Conservation (phyloP, 2,329 filamentous ascomycete species). For the Chalara sp. region DNA sequence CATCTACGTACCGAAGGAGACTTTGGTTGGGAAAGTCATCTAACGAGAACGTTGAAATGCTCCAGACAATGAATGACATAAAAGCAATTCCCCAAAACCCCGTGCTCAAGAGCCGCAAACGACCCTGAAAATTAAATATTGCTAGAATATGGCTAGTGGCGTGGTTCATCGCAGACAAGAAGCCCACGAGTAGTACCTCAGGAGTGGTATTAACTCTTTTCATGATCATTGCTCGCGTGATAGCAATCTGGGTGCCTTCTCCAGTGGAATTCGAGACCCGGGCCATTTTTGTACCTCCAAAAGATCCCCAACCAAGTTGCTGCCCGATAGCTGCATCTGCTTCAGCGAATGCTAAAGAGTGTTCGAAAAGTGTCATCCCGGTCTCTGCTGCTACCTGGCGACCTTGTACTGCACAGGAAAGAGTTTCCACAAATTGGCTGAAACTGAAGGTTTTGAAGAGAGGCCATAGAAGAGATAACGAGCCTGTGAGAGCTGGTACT, state of each 20-base stretch:
- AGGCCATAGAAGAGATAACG: slow-evolving; percentile 69
- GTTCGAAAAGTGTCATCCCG: slow-evolving; percentile 94
- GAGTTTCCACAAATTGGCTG: slow-evolving; percentile 82
- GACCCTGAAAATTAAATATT: slow-evolving; percentile 71
- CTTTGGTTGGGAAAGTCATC: slow-evolving; percentile 56
- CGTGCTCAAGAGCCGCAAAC: slow-evolving; percentile 77
- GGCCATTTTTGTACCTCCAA: slow-evolving; percentile 19
- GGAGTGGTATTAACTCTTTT: slow-evolving; percentile 80
- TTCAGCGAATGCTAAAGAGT: slow-evolving; percentile 92
- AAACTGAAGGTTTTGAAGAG: slow-evolving; percentile 63
- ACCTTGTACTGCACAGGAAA: slow-evolving; percentile 83
- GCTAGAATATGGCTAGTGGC: slow-evolving; percentile 78
- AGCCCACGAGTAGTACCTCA: slow-evolving; percentile 77
- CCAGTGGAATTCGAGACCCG: slow-evolving; percentile 14
- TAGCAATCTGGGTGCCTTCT: slow-evolving; percentile 37
- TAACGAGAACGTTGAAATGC: slow-evolving; percentile 55
- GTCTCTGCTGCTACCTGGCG: slow-evolving; percentile 75
- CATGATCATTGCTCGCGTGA: slow-evolving; percentile 62
- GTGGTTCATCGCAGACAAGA: slow-evolving; percentile 87
- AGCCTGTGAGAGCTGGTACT: slow-evolving; percentile 44
- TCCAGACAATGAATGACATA: slow-evolving; percentile 79
- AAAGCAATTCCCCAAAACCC: slow-evolving; percentile 87
- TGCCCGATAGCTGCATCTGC: slow-evolving; percentile 82
- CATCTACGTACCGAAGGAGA: slow-evolving; percentile 42
- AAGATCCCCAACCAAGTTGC: slow-evolving; percentile 66